phyloP scores from a whole-genome alignment of 2,329 filamentous ascomycete genomes.

The Metarhizium humberi region DNA sequence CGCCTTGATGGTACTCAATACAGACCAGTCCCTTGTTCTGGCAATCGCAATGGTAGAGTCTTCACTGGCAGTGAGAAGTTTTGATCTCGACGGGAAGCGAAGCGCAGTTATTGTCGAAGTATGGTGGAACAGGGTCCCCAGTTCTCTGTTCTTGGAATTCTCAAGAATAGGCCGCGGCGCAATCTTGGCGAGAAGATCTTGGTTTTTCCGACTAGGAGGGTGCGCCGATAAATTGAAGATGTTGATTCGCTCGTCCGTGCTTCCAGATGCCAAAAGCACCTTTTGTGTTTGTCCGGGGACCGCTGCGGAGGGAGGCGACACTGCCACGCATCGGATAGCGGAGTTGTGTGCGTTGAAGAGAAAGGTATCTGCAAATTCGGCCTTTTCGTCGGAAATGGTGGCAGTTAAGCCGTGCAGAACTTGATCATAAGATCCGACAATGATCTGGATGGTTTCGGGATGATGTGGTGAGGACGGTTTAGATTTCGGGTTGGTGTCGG shows the following conservation, averaged over 20 bases:
- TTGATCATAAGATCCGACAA: conserved; percentile 89
- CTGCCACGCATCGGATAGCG: conserved; percentile 77
- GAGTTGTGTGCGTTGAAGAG: conserved; percentile 91
- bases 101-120: conserved; percentile 71
- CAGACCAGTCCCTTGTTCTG: conserved; percentile 78
- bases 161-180: conserved; percentile 67
- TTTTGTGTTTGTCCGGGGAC: conserved; percentile 61
- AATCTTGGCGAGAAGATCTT: conserved; percentile 55
- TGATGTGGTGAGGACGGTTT: conserved; percentile 6
- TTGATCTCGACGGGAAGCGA: conserved; percentile 74
- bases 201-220: conserved; percentile 46
- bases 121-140: conserved; percentile 83
- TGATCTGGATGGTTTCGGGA: conserved; percentile 66
- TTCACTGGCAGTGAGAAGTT: conserved; percentile 79
- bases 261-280: conserved; percentile 80
- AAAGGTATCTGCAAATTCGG: conserved; percentile 82
- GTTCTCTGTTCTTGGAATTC: conserved; percentile 77
- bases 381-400: conserved; percentile 39
- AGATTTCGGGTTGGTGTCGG: conserved; percentile 2
- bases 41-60: conserved; percentile 88
- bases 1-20: conserved; percentile 80
- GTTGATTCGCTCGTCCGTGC: conserved; percentile 91
- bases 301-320: conserved; percentile 65
- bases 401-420: conserved; percentile 84
- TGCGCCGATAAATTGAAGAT: conserved; percentile 79